Evolutionary conservation across 495 filamentous ascomycete species (phyloP).

Genomic region (Penicillium manginii): DNA sequence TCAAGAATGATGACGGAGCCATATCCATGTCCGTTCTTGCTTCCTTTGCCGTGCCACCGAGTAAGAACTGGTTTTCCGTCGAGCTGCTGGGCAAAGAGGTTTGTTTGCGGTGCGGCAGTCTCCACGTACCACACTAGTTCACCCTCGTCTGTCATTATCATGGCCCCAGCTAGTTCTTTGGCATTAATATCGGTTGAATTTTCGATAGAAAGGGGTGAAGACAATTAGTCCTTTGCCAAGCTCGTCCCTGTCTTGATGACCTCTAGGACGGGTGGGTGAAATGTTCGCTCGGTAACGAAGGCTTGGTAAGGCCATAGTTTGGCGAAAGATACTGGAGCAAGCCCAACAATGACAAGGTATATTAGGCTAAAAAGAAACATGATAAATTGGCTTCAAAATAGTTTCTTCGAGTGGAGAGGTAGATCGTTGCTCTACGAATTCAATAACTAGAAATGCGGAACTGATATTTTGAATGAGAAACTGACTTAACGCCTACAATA

Average conservation of each 20-base stretch:
- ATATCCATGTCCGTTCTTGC: not conserved
- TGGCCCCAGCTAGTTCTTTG: not conserved
- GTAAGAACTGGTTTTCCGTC: not conserved
- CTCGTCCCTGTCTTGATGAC: not conserved
- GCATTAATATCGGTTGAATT: not conserved
- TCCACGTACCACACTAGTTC: not conserved
- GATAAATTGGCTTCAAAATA: too few relatives aligned
- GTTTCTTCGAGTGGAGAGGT: too few relatives aligned
- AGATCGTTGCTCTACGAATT: too few relatives aligned
- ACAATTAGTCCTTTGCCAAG: not conserved
- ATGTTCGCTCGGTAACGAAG: conserved; percentile 1
- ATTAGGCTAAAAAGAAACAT: too few relatives aligned
- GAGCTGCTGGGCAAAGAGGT: not conserved
- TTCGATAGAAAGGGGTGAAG: conserved; percentile 4
- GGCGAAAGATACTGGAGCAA: too few relatives aligned
- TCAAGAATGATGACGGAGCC: not conserved
- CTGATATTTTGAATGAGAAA: too few relatives aligned
- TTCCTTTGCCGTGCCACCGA: not conserved
- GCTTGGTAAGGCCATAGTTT: conserved; percentile 4
- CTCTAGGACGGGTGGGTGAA: conserved; percentile 2
- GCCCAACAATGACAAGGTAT: too few relatives aligned
- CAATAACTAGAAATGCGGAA: too few relatives aligned
- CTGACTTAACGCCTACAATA: too few relatives aligned
- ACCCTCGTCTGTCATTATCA: conserved; percentile 6
- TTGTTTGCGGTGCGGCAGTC: not conserved